Conservation (phyloP, 441 rosid species). For the Hura crepitans region DNA sequence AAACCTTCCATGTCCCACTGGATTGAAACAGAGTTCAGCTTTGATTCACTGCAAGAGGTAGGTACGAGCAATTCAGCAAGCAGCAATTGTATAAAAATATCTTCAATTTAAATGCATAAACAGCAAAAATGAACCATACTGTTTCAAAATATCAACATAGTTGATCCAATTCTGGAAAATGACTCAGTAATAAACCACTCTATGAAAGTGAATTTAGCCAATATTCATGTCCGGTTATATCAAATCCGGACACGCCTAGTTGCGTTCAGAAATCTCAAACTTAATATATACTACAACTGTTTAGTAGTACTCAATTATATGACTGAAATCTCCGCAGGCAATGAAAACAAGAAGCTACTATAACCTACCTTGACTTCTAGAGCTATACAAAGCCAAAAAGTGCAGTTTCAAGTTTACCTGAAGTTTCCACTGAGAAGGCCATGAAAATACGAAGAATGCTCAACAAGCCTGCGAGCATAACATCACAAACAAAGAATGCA, state of each 20-base stretch:
- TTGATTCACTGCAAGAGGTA: constrained; percentile 54
- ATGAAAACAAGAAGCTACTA: background rate
- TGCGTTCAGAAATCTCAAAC: background rate
- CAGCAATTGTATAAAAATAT: constrained; percentile 1
- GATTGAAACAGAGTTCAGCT: constrained; percentile 39
- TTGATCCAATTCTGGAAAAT: background rate
- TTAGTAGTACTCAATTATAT: background rate
- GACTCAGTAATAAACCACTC: background rate
- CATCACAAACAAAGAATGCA: background rate
- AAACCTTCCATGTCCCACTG: constrained; percentile 56
- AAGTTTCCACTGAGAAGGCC: constrained; percentile 69
- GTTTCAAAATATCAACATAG: background rate
- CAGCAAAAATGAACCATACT: background rate
- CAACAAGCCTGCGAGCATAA: constrained; percentile 42
- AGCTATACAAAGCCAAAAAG: background rate
- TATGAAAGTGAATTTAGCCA: background rate
- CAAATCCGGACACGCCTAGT: background rate
- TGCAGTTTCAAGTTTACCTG: constrained; percentile 35
- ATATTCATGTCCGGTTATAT: background rate
- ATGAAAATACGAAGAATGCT: constrained; percentile 58
- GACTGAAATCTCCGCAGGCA: background rate
- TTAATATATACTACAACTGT: background rate
- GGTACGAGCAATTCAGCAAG: constrained; percentile 10
- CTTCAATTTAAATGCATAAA: constrained; percentile 5
- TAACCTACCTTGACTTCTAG: background rate